Evolutionary conservation across 331 rosid species (phyloP).

Genomic region (Ulmus americana): DNA sequence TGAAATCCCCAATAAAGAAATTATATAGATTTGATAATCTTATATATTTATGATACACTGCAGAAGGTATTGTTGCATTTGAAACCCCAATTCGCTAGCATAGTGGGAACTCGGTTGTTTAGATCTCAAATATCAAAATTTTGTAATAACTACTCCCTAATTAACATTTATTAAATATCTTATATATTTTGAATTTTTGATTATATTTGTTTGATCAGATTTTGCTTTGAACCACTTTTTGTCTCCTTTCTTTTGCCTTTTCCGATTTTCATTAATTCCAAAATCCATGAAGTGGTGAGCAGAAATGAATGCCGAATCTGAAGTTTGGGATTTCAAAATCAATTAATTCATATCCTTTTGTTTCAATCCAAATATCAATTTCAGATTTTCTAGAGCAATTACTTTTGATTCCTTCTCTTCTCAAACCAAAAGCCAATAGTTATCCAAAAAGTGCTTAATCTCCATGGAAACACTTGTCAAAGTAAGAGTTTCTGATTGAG

Average conservation of each 20-base stretch:
- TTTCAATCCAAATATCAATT: background rate
- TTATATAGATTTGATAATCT: background rate
- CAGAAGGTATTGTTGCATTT: background rate
- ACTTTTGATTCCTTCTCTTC: background rate
- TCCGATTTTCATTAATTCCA: background rate
- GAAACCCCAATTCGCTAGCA: background rate
- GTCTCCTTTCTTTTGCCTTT: background rate
- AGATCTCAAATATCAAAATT: conserved; percentile 13
- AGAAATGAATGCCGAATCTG: background rate
- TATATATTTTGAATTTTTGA: too few relatives aligned
- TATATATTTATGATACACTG: conserved; percentile 3
- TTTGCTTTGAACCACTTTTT: background rate
- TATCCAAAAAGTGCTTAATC: too few relatives aligned
- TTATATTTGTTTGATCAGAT: background rate
- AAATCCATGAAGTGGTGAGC: background rate
- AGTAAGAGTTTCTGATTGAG: too few relatives aligned
- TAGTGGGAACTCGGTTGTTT: conserved; percentile 11
- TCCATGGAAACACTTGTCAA: too few relatives aligned
- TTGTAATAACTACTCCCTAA: background rate
- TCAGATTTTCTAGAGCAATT: conserved; percentile 4
- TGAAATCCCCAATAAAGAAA: background rate
- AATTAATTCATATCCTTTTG: background rate
- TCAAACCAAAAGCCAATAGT: too few relatives aligned
- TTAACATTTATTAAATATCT: too few relatives aligned
- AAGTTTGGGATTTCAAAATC: background rate